Evolutionary conservation across 306 rosid genomes (phyloP).

Genomic region (Pyrus communis): DNA sequence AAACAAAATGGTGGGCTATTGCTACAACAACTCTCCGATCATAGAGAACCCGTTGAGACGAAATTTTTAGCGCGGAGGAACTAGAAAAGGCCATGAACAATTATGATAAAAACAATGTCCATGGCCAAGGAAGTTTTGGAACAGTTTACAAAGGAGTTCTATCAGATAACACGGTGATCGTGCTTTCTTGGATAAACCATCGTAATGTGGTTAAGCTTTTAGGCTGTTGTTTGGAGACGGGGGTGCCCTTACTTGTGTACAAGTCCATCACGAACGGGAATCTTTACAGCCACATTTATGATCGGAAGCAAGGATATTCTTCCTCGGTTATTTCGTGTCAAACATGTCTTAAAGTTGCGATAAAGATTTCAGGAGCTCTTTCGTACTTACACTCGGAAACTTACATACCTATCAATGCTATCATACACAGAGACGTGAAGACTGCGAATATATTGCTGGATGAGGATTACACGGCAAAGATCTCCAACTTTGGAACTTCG

Average conservation of each 20-base stretch:
- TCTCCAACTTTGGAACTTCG: background rate
- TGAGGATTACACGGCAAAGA: background rate
- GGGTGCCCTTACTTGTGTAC: background rate
- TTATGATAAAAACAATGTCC: background rate
- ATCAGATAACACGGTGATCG: background rate
- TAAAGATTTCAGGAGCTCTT: background rate
- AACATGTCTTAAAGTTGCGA: background rate
- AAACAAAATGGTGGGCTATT: background rate
- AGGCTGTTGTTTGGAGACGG: background rate
- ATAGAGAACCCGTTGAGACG: background rate
- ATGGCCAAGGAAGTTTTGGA: background rate
- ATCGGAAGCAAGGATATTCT: background rate
- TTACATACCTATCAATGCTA: background rate
- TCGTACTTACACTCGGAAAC: background rate
- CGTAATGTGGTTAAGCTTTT: background rate
- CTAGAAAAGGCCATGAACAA: background rate
- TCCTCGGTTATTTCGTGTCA: background rate
- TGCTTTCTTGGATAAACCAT: background rate
- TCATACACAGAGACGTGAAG: background rate
- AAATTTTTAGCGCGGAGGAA: background rate
- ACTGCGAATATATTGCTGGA: background rate
- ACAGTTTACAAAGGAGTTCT: background rate
- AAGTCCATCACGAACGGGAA: background rate
- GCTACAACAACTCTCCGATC: background rate
- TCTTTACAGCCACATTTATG: background rate